Percentiles rank a stretch among this genome's conserved stretches.
These are phyloP conservation scores for Erodium maritimum DNA, from an alignment of 345 rosid genomes.

Conservation along the genomic window DNA sequence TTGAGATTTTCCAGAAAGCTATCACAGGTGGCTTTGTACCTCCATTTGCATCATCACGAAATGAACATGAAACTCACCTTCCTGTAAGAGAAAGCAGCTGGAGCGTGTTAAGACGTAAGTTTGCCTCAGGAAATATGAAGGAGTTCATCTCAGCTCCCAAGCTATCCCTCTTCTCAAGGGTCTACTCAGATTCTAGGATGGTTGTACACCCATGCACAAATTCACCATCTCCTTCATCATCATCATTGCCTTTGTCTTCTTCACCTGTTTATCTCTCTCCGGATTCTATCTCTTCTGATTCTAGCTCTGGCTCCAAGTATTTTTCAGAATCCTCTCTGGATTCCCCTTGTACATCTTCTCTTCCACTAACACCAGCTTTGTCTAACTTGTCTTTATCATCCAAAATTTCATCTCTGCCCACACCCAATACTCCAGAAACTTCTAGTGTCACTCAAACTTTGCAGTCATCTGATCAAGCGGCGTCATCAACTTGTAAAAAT, in stretches of 20 bases:
- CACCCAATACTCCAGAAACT: conserved; percentile 21
- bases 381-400: conserved; percentile 32
- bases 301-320: conserved; percentile 47
- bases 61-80: conserved; percentile 81
- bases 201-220: conserved; percentile 33
- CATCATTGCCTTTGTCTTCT: conserved; percentile 42
- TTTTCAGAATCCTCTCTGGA: conserved; percentile 51
- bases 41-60: conserved; percentile 66
- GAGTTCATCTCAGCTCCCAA: conserved; percentile 58
- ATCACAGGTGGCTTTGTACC: conserved; percentile 90
- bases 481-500: conserved; percentile 30
- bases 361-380: conserved; percentile 18
- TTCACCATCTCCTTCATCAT: conserved; percentile 37
- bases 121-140: conserved; percentile 64
- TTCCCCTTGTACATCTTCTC: conserved; percentile 51
- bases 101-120: conserved; percentile 75
- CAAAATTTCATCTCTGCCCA: conserved; percentile 25
- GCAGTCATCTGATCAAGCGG: conserved; percentile 18
- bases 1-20: conserved; percentile 82
- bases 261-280: conserved; percentile 73
- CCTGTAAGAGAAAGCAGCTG: conserved; percentile 94
- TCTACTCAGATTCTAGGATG: conserved; percentile 94
- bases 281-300: conserved; percentile 59
- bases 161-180: conserved; percentile 49
- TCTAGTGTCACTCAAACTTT: conserved; percentile 23